A percentile compares a stretch with the other conserved stretches of the same genome.
Conservation (phyloP, 768 basidiomycete genomes). For the Lactifluus subvellereus region DNA sequence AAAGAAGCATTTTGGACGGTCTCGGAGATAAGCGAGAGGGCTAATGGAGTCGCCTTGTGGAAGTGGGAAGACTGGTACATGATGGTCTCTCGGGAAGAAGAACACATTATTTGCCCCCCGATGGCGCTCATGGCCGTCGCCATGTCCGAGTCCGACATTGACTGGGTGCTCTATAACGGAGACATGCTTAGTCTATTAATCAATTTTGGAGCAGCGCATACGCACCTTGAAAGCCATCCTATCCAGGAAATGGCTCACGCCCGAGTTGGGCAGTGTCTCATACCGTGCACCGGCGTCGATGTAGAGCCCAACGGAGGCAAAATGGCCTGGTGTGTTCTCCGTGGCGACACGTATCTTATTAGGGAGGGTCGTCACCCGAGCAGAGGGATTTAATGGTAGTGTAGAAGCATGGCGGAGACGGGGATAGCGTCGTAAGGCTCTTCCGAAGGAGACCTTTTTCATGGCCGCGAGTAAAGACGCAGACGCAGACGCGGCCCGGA, state of each 20-base stretch:
- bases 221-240: slow-evolving; percentile 94
- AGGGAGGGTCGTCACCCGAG: slow-evolving; percentile 76
- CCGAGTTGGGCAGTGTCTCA: slow-evolving; percentile 66
- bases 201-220: background rate
- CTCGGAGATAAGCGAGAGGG: slow-evolving; percentile 86
- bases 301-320: slow-evolving; percentile 89
- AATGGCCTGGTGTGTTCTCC: slow-evolving; percentile 86
- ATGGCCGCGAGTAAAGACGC: background rate
- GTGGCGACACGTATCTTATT: slow-evolving; percentile 92
- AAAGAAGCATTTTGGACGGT: slow-evolving; percentile 79
- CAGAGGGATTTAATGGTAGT: slow-evolving; percentile 30
- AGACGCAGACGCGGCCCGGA: background rate
- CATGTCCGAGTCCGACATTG: slow-evolving; percentile 73
- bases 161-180: slow-evolving; percentile 57
- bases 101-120: slow-evolving; percentile 88
- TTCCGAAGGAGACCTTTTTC: slow-evolving; percentile 16
- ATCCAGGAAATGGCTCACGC: slow-evolving; percentile 89
- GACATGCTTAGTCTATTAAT: slow-evolving; percentile 4
- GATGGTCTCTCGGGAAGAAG: slow-evolving; percentile 87
- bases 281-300: slow-evolving; percentile 91
- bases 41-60: slow-evolving; percentile 71
- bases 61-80: slow-evolving; percentile 99
- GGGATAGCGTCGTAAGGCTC: slow-evolving; percentile 14
- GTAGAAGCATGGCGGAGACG: slow-evolving; percentile 17
- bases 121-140: slow-evolving; percentile 71